Base-by-base conservation (phyloP, 768 basidiomycete genomes). In the Pholiota conissans region DNA sequence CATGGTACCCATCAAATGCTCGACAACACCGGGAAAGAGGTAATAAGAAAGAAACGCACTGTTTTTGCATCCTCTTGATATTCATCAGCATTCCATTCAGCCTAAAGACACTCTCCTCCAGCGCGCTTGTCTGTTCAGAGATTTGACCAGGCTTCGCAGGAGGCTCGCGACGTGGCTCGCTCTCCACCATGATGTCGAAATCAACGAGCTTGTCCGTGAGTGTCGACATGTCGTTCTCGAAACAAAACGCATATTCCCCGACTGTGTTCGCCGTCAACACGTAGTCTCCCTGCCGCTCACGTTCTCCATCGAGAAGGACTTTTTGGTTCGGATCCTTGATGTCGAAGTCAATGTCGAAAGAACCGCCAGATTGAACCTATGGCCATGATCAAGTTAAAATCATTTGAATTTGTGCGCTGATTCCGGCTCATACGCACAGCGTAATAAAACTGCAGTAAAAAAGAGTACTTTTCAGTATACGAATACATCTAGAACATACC, bases 161-260 rank as follows among this genome's bases (percentile, higher is more conserved):
- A 2, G 94, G 82, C 66, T 94, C 89, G 50, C 93, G 79, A 50
- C 97, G 80, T 1, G 97, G 97, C 69, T 98, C 96, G 59, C 90
- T 94, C 81, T 99, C 97, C 47, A 94, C 93, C 94, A 98, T 95
- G 74, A 99, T 98, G 72, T 93, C 90, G 69, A 94, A 91, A 74
- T 94, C 92, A 66, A 99, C 83, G 47, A 98, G 83, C 73, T 98
- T 98, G 75, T 94, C 93, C 11, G 92, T 90, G 63, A 97, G 80
- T 3, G 93, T 92, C 24, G 90, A 91, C 82, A 96, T 96, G 77
- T 98, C 95, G 71, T 99, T 99, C 70, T 94, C 91, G 71, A 98
- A 97, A 77, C 96, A 98, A 79, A 99, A 98, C 5, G 95, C 71
- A 69, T 93, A 94, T 81, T 94, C 92, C 64, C 92, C 92, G 70